phyloP scores from a whole-genome alignment of 495 filamentous ascomycete species.

The Parathielavia appendiculata region DNA sequence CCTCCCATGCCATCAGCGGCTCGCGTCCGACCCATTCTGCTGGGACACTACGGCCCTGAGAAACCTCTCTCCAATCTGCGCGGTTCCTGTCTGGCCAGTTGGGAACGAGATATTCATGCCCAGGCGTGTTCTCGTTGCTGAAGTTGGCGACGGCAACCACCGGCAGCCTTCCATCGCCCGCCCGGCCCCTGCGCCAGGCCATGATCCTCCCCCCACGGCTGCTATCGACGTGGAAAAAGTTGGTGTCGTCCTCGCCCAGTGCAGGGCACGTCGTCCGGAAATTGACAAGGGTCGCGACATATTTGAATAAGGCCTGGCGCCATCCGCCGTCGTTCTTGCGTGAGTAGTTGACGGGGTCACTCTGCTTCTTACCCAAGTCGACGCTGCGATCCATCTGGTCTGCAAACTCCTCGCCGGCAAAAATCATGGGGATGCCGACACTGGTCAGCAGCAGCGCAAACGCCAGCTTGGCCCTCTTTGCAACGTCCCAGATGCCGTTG shows the following conservation, averaged over 20 bases:
- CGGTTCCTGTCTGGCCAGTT: conserved; percentile 27
- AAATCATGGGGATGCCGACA: conserved; percentile 36
- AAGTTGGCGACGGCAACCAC: conserved; percentile 33
- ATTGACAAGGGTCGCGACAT: conserved; percentile 25
- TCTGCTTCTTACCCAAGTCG: conserved; percentile 27
- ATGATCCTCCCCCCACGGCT: conserved; percentile 29
- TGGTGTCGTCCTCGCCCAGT: conserved; percentile 27
- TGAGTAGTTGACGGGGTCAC: conserved; percentile 32
- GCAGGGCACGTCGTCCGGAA: conserved; percentile 27
- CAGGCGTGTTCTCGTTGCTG: conserved; percentile 29
- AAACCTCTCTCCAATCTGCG: conserved; percentile 29
- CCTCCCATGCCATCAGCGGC: conserved; percentile 31
- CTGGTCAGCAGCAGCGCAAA: conserved; percentile 30
- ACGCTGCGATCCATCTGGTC: conserved; percentile 30
- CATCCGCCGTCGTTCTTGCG: conserved; percentile 27
- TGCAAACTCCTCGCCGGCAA: conserved; percentile 34
- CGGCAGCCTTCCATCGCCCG: conserved; percentile 7
- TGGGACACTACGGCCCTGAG: conserved; percentile 25
- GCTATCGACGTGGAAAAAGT: conserved; percentile 29
- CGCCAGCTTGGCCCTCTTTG: conserved; percentile 27
- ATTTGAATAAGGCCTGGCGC: conserved; percentile 26
- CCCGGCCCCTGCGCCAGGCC: conserved; percentile 26
- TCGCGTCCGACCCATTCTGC: conserved; percentile 30
- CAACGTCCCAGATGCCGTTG: conserved; percentile 25
- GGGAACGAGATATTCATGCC: conserved; percentile 23